Evolutionary conservation across 139 green algal genomes (phyloP).

Genomic region (Picochlorum sp.): DNA sequence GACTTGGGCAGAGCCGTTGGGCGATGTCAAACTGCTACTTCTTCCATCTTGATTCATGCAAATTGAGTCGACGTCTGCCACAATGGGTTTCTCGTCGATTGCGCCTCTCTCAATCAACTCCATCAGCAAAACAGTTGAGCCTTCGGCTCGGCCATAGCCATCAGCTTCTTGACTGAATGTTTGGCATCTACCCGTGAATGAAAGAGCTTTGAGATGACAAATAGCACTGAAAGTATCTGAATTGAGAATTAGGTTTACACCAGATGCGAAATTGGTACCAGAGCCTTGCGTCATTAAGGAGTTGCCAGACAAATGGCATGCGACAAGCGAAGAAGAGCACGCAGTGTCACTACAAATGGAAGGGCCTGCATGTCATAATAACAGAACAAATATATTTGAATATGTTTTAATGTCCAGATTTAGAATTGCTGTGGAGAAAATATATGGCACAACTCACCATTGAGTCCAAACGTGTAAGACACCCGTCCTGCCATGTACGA

Average conservation of each 20-base stretch:
- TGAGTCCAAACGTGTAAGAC: constrained; percentile 46
- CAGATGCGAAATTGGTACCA: constrained; percentile 15
- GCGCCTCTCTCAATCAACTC: neutral
- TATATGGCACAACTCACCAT: neutral
- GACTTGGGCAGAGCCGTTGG: constrained; percentile 62
- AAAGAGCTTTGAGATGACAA: constrained; percentile 39
- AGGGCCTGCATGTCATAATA: constrained; percentile 25
- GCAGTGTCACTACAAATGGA: constrained; percentile 48
- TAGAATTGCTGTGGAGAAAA: constrained; percentile 34
- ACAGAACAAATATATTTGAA: neutral
- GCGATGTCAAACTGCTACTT: constrained; percentile 71
- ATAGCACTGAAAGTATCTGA: constrained; percentile 18
- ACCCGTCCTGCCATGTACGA: constrained; percentile 40
- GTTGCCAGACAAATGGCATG: constrained; percentile 23
- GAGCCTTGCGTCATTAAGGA: constrained; percentile 14
- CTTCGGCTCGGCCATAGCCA: constrained; percentile 53
- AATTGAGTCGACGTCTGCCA: constrained; percentile 36
- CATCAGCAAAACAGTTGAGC: constrained; percentile 13
- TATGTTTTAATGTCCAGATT: constrained; percentile 18
- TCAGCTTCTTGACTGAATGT: constrained; percentile 47
- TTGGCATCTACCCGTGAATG: constrained; percentile 39
- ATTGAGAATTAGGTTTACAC: constrained; percentile 33
- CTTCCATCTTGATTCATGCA: constrained; percentile 84
- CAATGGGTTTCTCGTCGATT: neutral
- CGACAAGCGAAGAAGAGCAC: constrained; percentile 48